Base-by-base conservation (phyloP, 2,329 filamentous ascomycete species). In the Paecilomyces formosus region DNA sequence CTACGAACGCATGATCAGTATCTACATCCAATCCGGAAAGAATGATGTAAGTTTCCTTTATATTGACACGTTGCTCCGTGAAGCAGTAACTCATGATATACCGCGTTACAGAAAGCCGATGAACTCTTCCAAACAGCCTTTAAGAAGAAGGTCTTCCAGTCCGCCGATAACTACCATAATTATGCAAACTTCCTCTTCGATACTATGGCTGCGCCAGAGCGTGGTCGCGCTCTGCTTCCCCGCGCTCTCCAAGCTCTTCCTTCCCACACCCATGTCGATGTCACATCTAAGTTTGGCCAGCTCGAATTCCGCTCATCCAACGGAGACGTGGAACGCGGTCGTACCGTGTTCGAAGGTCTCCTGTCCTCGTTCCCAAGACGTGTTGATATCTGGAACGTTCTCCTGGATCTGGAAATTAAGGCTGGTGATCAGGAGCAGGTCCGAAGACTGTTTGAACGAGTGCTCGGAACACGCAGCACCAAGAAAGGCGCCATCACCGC, bases 121-220 rank as follows among this genome's bases (percentile, higher is more conserved):
- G 85, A 83, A 22, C 83, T 97, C 65, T 97, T 97, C 79, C 88
- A 94, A 73, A 78, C 82, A 49, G 90, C 96, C 75, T 80, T 90
- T 67, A 95, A 94, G 79, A 97, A 95, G 77, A 97, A 95, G 77
- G 90, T 94, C 69, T 88, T 88, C 62, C 86, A 87, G 64, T 85
- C 87, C 5, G 87, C 90, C 9, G 84, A 87, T 56, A 86, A 97
- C 65, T 99, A 92, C 90, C 82, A 88, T 74, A 97, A 97, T 79
- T 97, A 97, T 75, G 93, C 92, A 24, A 88, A 89, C 68, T 97
- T 97, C 82, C 82, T 99, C 58, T 88, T 96, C 77, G 86, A 88
- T 60, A 89, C 85, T 0, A 77, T 85, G 60, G 80, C 83, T 59
- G 82, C 88, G 11, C 84, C 91, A 0, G 87, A 88, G n/a, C 85